Evolutionary conservation across 2,329 filamentous ascomycete species (phyloP), one percentile per base, ranked within the genome.

Genomic region (Microsporum canis): DNA sequence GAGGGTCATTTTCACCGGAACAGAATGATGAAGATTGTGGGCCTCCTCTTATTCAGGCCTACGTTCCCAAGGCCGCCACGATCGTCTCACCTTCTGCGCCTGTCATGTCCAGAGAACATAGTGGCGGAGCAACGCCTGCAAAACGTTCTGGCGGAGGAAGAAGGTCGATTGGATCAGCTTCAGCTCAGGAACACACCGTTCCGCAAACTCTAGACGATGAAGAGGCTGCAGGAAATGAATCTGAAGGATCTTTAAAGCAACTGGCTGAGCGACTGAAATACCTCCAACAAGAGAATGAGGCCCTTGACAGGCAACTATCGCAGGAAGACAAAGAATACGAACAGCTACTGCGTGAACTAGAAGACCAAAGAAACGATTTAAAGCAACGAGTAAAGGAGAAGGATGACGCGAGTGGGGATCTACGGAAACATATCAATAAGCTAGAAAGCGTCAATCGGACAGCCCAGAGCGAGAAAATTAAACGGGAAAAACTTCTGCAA

Each of bases 351-450:
- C 82, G 84, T 43, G 84, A 88, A 51, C 71, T 96, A 36, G 84
- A 86, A 60, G 85, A 85, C 62, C 89, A 95, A 68, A 87, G 89
- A 63, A 89, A 95, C 66, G 82, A 87, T 58, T 85, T 96, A 71
- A 86, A 83, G 68, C 86, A 87, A 64, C 81, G 86, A 23, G 79
- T 94, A 60, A 94, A 89, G 71, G 89, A 95, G 69, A 96, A 95
- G 72, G 92, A 97, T 65, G 90, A 95, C 68, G 88, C 86, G 58
- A 96, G 90, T 57, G 86, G 89, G 51, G 90, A 91, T 69, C 76
- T 96, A 60, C 89, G 88, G 69, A 87, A 87, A 64, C 87, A 92
- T 70, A 86, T 95, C 59, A 86, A 89, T 59, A 84, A 83, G 53
- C 84, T 91, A 4, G 90, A 95, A 72, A 85, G 89, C 59, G 81